Evolutionary conservation across 164 flowering plant species (phyloP), one percentile per base, ranked within the genome.

Genomic region (Chimonanthus salicifolius): DNA sequence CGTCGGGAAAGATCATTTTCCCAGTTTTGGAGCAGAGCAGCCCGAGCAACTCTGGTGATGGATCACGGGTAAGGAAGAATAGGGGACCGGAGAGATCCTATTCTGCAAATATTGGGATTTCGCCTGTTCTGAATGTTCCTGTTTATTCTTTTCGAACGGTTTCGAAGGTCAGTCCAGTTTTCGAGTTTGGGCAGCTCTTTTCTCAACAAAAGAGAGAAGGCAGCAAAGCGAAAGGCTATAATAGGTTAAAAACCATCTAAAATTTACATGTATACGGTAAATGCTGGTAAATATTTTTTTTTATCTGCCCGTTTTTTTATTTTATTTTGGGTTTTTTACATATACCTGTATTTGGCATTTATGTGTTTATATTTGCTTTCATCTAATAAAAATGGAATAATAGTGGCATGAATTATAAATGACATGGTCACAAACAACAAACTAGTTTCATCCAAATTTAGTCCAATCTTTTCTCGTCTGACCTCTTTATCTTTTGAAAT

Each of bases 51-150:
- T 94, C 92, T 80, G 86, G 85, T 76, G 97, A 94, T 4, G 91
- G 92, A 2, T 75, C 68, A 90, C 69, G 92, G 91, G 10, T 21
- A n/a, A 43, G 45, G 44, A 68, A 63, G 58, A 47, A 33, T 18
- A 51, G 72, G 16, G 73, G 72, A 11, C 82, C 92, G 89, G 97
- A 94, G 83, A 76, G 97, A 70, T 94, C 98, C 0, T 94, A 94
- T 70, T 92, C 97, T 2, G 89, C 97, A 1, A 90, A 91, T 69
- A 92, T 94, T 1, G 78, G 96, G 69, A 78, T 94, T 43, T 83
- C 91, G 20, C 97, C 97, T 49, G 97, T 94, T 15, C 87, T 94
- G 58, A 92, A 94, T 71, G 98, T 94, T 5, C 97, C 94, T 4
- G 92, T 92, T 21, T 89, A 92, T 70, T 89, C 98, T 0, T 58